These are phyloP conservation scores for Jacaranda mimosifolia DNA, from an alignment of 257 asterid genomes.

Conservation along the genomic window DNA sequence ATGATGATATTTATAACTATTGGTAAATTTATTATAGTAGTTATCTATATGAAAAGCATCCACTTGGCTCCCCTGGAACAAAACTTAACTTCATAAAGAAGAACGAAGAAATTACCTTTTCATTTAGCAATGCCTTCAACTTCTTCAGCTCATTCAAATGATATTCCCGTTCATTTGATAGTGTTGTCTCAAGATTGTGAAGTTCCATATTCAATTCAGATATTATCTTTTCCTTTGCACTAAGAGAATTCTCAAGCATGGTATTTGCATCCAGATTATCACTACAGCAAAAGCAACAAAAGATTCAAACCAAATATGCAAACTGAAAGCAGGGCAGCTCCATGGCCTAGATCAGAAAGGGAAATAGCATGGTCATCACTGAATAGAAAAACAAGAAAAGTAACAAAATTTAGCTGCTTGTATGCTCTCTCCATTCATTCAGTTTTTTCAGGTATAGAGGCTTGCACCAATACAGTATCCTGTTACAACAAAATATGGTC, in stretches of 20 bases:
- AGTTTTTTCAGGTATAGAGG: background rate
- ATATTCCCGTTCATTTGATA: conserved; percentile 82
- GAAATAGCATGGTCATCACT: conserved; percentile 21
- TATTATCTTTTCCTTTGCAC: conserved; percentile 89
- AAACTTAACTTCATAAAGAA: background rate
- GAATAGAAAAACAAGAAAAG: conserved; percentile 3
- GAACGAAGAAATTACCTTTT: conserved; percentile 65
- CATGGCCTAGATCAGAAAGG: conserved; percentile 18
- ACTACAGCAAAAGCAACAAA: conserved; percentile 55
- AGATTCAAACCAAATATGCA: conserved; percentile 15
- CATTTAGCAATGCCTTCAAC: conserved; percentile 74
- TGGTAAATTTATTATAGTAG: background rate
- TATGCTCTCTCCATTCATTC: background rate
- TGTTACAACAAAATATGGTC: background rate
- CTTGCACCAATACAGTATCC: conserved; percentile 1
- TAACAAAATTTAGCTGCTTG: conserved; percentile 11
- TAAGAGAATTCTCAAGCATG: conserved; percentile 88
- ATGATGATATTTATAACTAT: background rate
- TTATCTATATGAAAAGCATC: background rate
- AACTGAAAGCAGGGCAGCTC: conserved; percentile 23
- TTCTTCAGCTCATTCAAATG: conserved; percentile 89
- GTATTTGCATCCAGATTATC: conserved; percentile 74
- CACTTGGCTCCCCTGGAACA: background rate
- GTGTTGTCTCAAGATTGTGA: conserved; percentile 84
- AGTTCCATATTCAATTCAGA: conserved; percentile 94